These are phyloP conservation scores for Capsicum rhomboideum DNA, from an alignment of 257 asterid genomes.

Conservation along the genomic window DNA sequence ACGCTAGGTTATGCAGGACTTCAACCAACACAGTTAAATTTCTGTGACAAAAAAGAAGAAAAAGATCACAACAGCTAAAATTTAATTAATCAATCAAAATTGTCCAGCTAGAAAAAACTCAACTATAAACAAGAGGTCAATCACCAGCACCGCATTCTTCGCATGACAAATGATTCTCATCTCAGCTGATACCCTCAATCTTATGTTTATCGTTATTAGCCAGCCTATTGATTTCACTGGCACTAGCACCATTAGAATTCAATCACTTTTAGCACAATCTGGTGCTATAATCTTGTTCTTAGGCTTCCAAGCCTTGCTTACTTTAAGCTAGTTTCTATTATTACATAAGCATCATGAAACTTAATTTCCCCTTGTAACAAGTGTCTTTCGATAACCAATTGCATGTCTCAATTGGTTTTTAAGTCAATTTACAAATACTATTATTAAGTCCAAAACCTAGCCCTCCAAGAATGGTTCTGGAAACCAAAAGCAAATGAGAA, in stretches of 20 bases:
- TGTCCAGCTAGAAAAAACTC: background rate
- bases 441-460: too few species aligned
- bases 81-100: background rate
- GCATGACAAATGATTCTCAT: background rate
- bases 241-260: background rate
- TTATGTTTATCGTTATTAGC: background rate
- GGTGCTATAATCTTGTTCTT: background rate
- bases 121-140: background rate
- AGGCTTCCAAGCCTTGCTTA: too few species aligned
- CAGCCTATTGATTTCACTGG: background rate
- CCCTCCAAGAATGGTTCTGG: too few species aligned
- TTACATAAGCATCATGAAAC: background rate
- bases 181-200: background rate
- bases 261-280: background rate
- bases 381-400: background rate
- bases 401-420: background rate
- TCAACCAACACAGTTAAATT: background rate
- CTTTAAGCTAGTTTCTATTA: background rate
- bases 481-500: background rate
- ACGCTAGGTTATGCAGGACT: too few species aligned
- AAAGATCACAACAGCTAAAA: background rate
- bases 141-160: background rate
- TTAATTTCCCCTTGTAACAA: background rate
- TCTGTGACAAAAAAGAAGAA: background rate
- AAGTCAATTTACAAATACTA: background rate